phyloP scores from a whole-genome alignment of 306 rosid species.

The apple (Malus domestica) region DNA sequence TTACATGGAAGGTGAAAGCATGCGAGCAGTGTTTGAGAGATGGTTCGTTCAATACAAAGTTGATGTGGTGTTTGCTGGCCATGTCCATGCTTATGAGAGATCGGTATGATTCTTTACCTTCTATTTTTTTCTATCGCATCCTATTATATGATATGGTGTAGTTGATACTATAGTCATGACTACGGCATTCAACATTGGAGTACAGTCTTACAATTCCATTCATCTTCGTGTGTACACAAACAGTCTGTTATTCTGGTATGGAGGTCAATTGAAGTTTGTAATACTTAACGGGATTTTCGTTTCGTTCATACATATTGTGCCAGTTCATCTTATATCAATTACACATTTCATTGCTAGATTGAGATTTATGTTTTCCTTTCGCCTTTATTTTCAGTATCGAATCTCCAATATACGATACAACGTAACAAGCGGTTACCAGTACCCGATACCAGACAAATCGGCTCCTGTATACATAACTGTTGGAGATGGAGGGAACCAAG shows the following conservation, averaged over 20 bases:
- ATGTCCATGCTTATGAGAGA: slow-evolving; percentile 99
- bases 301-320: not conserved
- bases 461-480: slow-evolving; percentile 94
- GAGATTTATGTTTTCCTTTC: slow-evolving; percentile 3
- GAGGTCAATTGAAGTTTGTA: not conserved
- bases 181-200: not conserved
- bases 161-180: not conserved
- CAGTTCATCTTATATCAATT: not conserved
- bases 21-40: slow-evolving; percentile 72
- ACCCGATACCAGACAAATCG: slow-evolving; percentile 64
- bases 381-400: slow-evolving; percentile 55
- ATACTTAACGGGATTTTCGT: not conserved
- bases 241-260: not conserved
- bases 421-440: slow-evolving; percentile 51
- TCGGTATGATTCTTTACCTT: slow-evolving; percentile 48
- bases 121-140: too few species aligned
- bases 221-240: not conserved
- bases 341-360: not conserved
- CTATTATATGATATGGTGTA: not conserved
- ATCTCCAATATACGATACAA: slow-evolving; percentile 67
- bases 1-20: slow-evolving; percentile 95
- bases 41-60: slow-evolving; percentile 76
- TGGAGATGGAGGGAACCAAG: slow-evolving; percentile 99
- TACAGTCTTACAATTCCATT: not conserved
- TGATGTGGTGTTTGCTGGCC: slow-evolving; percentile 89